Evolutionary conservation across 108 stramenopile species (phyloP).

Genomic region (Cyclotella sp.): DNA sequence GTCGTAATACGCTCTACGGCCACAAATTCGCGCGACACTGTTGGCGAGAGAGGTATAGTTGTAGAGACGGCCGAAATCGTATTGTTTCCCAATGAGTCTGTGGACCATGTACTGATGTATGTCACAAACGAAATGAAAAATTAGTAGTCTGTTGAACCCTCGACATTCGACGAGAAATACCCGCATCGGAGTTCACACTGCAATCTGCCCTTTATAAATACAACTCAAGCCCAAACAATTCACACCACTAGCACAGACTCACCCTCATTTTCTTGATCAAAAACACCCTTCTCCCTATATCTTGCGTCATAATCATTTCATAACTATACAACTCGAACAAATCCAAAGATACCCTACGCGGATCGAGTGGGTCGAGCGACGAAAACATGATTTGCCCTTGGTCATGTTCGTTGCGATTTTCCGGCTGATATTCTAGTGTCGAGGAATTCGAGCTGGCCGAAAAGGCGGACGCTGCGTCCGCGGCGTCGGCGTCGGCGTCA

Average conservation of each 20-base stretch:
- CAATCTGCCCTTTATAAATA: too few species aligned
- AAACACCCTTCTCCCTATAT: slow-evolving; percentile 42
- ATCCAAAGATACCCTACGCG: slow-evolving; percentile 46
- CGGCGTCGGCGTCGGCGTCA: too few species aligned
- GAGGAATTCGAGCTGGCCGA: background rate
- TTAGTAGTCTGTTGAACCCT: background rate
- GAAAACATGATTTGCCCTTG: slow-evolving; percentile 6
- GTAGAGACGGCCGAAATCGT: slow-evolving; percentile 44
- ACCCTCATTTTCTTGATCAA: slow-evolving; percentile 46
- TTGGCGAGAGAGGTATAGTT: slow-evolving; percentile 45
- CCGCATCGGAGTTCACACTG: too few species aligned
- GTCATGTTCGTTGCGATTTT: background rate
- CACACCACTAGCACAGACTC: slow-evolving; percentile 14
- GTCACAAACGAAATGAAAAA: background rate
- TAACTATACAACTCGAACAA: slow-evolving; percentile 53
- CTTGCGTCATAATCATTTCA: slow-evolving; percentile 35
- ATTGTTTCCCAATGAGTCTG: slow-evolving; percentile 46
- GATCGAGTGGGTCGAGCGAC: slow-evolving; percentile 53
- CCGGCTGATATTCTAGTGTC: background rate
- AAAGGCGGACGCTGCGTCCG: too few species aligned
- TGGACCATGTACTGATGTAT: slow-evolving; percentile 39
- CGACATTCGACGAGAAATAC: too few species aligned
- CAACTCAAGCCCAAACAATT: background rate
- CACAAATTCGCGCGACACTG: slow-evolving; percentile 33
- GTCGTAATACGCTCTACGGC: slow-evolving; percentile 36